Conservation (phyloP, 2,329 filamentous ascomycete species). For the Hypomyces perniciosus region DNA sequence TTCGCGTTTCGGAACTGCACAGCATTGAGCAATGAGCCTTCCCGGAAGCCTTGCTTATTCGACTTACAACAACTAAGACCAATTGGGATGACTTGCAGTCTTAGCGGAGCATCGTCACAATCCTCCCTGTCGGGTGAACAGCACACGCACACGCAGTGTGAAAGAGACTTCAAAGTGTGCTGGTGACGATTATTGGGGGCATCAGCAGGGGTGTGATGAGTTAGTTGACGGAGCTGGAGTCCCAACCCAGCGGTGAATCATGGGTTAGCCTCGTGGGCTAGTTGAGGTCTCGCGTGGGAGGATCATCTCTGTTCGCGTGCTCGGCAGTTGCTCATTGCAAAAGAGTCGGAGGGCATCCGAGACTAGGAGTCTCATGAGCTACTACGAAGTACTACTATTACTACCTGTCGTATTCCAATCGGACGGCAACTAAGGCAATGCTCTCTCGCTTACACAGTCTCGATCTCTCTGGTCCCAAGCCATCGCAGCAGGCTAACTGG, state of each 20-base stretch:
- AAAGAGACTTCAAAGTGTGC: not conserved
- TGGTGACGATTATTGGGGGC: conserved; percentile 2
- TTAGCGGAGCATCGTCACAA: conserved; percentile 7
- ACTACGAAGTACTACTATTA: not conserved
- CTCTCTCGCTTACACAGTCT: conserved; percentile 6
- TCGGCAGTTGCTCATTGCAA: conserved; percentile 9
- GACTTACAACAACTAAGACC: conserved; percentile 5
- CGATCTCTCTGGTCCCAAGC: conserved; percentile 1
- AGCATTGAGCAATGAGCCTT: not conserved
- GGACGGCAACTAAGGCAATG: not conserved
- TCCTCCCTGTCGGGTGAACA: not conserved
- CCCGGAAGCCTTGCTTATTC: conserved; percentile 6
- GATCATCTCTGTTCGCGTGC: conserved; percentile 1
- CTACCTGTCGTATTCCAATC: too few species aligned
- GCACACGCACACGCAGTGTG: not conserved
- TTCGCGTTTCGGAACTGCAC: conserved; percentile 8
- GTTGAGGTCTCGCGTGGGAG: conserved; percentile 8
- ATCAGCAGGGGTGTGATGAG: conserved; percentile 3
- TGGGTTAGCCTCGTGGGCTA: conserved; percentile 7
- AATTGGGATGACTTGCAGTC: conserved; percentile 12
- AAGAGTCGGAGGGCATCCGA: not conserved
- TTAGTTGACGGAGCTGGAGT: conserved; percentile 1
- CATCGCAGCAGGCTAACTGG: not conserved
- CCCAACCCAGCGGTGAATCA: conserved; percentile 12
- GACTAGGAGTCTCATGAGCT: not conserved